phyloP scores from a whole-genome alignment of 2,329 filamentous ascomycete species.

The Orbilia brochopaga region DNA sequence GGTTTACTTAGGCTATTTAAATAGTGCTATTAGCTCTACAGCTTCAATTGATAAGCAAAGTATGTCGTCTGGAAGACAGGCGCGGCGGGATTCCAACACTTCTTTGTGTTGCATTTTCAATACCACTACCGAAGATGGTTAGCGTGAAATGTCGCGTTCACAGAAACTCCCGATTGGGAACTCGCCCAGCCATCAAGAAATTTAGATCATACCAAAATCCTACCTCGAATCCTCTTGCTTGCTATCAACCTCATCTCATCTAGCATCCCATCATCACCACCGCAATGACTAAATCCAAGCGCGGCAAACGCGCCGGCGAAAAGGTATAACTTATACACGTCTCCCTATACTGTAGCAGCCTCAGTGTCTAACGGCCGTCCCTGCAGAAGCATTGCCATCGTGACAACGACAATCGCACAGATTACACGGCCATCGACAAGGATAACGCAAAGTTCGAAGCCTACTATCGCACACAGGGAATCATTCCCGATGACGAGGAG shows the following conservation, averaged over 20 bases:
- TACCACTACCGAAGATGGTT: constrained; percentile 2
- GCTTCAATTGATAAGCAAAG: neutral
- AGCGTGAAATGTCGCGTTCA: neutral
- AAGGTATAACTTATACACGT: constrained; percentile 13
- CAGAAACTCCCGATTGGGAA: neutral
- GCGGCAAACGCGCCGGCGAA: constrained; percentile 38
- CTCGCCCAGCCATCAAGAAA: constrained; percentile 19
- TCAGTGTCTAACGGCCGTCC: neutral
- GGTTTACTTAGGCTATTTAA: too few relatives aligned
- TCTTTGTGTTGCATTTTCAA: constrained; percentile 8
- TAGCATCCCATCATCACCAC: constrained; percentile 8
- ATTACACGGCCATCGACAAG: constrained; percentile 71
- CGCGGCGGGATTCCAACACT: too few relatives aligned
- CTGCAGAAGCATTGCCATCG: constrained; percentile 29
- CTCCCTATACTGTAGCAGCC: neutral
- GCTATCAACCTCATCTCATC: neutral
- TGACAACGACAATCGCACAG: constrained; percentile 36
- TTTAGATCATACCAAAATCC: neutral
- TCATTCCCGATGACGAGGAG: constrained; percentile 75
- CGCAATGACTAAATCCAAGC: constrained; percentile 28
- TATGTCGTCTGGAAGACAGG: too few relatives aligned
- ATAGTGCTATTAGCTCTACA: neutral
- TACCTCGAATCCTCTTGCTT: neutral
- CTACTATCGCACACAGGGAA: constrained; percentile 80
- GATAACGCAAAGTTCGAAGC: constrained; percentile 82